Percentiles rank a stretch among this genome's conserved stretches.
Conservation (phyloP, 169 alveolate genomes). For the Cryptosporidium tyzzeri region DNA sequence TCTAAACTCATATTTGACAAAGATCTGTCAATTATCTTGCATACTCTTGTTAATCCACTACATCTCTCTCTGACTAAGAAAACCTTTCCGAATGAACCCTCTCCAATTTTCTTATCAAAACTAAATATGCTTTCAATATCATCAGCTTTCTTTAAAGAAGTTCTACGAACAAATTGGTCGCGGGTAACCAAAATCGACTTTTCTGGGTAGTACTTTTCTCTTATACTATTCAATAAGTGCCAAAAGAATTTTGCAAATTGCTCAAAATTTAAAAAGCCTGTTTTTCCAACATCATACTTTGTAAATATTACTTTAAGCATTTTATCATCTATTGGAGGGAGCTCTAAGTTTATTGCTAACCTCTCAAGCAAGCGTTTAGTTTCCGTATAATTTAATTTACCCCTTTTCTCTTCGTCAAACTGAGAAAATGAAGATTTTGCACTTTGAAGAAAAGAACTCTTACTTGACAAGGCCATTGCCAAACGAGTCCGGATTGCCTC, state of each 20-base stretch:
- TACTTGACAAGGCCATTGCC: slow-evolving; percentile 73
- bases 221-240: slow-evolving; percentile 78
- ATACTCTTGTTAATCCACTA: slow-evolving; percentile 76
- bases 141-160: slow-evolving; percentile 56
- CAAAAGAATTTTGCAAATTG: slow-evolving; percentile 78
- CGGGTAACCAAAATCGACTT: slow-evolving; percentile 77
- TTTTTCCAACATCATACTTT: slow-evolving; percentile 33
- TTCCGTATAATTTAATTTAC: slow-evolving; percentile 56
- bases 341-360: slow-evolving; percentile 77
- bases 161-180: slow-evolving; percentile 78
- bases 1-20: slow-evolving; percentile 77
- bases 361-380: slow-evolving; percentile 70
- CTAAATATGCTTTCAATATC: slow-evolving; percentile 71
- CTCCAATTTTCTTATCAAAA: slow-evolving; percentile 79
- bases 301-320: slow-evolving; percentile 41
- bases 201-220: slow-evolving; percentile 81
- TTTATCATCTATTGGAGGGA: slow-evolving; percentile 80
- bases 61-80: slow-evolving; percentile 78
- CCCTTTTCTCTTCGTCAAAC: slow-evolving; percentile 72
- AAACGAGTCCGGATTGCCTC: slow-evolving; percentile 55
- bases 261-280: slow-evolving; percentile 73
- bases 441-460: slow-evolving; percentile 51
- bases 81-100: slow-evolving; percentile 82
- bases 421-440: slow-evolving; percentile 76
- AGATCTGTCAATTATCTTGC: slow-evolving; percentile 78